Evolutionary conservation across 371 early-diverging fungal species (phyloP).

Genomic region (Mortierella sp.): DNA sequence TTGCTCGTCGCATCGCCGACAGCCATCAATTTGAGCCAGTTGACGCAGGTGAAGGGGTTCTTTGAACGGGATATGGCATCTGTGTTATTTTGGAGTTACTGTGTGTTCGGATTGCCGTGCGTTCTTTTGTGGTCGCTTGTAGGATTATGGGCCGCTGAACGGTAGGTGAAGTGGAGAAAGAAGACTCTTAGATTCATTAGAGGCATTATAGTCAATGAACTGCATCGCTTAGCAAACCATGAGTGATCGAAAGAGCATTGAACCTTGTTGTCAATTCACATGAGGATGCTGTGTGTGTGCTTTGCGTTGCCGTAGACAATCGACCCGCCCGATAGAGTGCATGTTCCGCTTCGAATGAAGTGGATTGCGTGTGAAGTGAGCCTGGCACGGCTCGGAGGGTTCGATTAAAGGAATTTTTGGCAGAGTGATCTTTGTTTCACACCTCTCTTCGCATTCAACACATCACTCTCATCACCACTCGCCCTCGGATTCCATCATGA

Average conservation of each 20-base stretch:
- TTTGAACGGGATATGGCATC: constrained; percentile 69
- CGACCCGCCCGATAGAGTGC: too few species aligned
- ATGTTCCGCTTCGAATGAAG: too few species aligned
- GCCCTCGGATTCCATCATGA: neutral
- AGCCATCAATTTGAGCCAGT: constrained; percentile 67
- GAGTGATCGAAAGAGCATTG: too few species aligned
- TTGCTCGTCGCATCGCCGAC: constrained; percentile 68
- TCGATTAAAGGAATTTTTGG: too few species aligned
- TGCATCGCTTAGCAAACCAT: too few species aligned
- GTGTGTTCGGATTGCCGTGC: constrained; percentile 63
- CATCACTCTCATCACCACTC: neutral
- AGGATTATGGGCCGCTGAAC: constrained; percentile 54
- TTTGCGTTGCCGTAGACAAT: too few species aligned
- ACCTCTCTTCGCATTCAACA: too few species aligned
- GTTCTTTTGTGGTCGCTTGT: constrained; percentile 61
- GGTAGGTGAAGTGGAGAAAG: neutral
- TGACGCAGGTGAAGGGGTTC: constrained; percentile 64
- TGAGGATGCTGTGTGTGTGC: too few species aligned
- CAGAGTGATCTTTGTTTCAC: neutral
- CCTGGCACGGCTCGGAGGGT: too few species aligned
- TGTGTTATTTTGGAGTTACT: constrained; percentile 70
- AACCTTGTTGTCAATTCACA: too few species aligned
- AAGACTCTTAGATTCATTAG: neutral
- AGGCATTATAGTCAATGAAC: too few species aligned
- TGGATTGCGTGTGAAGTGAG: too few species aligned